phyloP scores from a whole-genome alignment of 202 grass and related monocot genomes.

The Musa balbisiana region DNA sequence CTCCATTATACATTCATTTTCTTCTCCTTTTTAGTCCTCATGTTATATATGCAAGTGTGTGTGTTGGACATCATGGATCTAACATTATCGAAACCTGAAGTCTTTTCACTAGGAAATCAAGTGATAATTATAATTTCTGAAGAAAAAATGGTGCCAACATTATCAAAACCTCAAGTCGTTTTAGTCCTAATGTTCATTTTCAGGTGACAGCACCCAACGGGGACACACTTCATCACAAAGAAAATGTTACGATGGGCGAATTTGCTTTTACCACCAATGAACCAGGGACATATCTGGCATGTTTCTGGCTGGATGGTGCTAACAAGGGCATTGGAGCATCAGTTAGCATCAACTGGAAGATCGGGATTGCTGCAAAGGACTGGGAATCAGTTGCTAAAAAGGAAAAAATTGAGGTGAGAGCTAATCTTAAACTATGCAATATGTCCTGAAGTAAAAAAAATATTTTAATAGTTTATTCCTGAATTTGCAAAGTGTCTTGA shows the following conservation, averaged over 20 bases:
- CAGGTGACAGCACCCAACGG: constrained; percentile 8
- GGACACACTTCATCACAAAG: not conserved
- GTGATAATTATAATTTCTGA: no score
- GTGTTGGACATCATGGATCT: no score
- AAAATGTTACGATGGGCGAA: constrained; percentile 6
- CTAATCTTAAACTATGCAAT: not conserved
- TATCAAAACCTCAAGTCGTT: no score
- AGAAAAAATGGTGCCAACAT: no score
- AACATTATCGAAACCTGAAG: no score
- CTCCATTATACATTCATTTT: no score
- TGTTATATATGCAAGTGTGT: no score
- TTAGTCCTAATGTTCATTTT: not conserved
- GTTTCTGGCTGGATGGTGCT: constrained; percentile 8
- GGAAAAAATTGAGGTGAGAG: constrained; percentile 12
- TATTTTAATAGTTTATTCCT: not conserved
- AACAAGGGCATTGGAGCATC: not conserved
- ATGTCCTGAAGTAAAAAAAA: not conserved
- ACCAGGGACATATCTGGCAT: constrained; percentile 11
- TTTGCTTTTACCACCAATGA: constrained; percentile 15
- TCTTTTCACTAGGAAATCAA: no score
- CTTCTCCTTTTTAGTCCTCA: no score
- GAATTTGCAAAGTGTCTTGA: constrained; percentile 6
- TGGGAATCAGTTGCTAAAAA: constrained; percentile 15
- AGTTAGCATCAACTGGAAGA: constrained; percentile 18
- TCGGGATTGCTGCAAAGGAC: constrained; percentile 13